Conservation (phyloP, 306 rosid genomes). For the Castanopsis chinensis region DNA sequence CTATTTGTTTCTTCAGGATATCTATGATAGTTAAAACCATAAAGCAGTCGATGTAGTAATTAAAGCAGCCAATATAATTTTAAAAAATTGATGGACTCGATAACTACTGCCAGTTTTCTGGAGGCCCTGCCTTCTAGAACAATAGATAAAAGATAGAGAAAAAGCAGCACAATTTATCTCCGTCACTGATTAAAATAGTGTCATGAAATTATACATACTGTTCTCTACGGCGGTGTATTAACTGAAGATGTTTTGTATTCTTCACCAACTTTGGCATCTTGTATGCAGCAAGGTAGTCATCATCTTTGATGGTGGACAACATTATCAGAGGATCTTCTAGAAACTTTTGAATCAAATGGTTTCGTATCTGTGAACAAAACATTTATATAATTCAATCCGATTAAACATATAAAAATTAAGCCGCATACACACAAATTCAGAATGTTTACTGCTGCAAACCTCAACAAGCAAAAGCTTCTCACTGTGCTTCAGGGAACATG, state of each 20-base stretch:
- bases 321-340: constrained; percentile 79
- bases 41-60: background rate
- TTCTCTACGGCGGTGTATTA: constrained; percentile 77
- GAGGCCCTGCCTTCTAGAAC: background rate
- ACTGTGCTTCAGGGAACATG: constrained; percentile 75
- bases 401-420: background rate
- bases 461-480: constrained; percentile 85
- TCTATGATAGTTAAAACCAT: background rate
- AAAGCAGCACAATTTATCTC: background rate
- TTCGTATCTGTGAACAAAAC: constrained; percentile 55
- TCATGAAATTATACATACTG: constrained; percentile 52
- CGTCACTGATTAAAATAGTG: background rate
- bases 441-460: constrained; percentile 43
- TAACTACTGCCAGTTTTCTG: background rate
- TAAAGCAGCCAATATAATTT: background rate
- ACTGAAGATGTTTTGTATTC: constrained; percentile 76
- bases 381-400: constrained; percentile 2
- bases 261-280: constrained; percentile 66
- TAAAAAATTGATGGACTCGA: background rate
- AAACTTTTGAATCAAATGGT: constrained; percentile 75
- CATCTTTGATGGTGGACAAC: constrained; percentile 82
- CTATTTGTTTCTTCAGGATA: constrained; percentile 8
- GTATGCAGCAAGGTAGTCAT: constrained; percentile 83
- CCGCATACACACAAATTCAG: background rate
- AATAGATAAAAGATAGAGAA: background rate